Conservation (phyloP, 129 eudicot species). For the Flaveria brownii region DNA sequence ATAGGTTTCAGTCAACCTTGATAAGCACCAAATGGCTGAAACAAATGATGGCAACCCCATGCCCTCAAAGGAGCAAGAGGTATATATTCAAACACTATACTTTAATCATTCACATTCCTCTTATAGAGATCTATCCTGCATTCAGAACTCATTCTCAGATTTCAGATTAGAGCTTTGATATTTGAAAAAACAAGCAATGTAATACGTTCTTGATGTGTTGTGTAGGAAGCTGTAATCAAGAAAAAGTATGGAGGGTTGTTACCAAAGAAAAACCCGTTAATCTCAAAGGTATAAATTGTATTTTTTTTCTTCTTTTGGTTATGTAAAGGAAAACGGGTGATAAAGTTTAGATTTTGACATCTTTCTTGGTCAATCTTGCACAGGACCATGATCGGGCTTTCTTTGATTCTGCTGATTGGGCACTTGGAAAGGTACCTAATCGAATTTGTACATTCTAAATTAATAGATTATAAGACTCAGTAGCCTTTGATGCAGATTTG, state of each 20-base stretch:
- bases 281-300: slow-evolving; percentile 55
- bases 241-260: slow-evolving; percentile 90
- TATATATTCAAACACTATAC: not conserved
- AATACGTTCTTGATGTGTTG: slow-evolving; percentile 4
- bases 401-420: slow-evolving; percentile 99
- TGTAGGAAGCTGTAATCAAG: slow-evolving; percentile 74
- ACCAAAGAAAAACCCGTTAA: slow-evolving; percentile 73
- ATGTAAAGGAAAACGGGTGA: not conserved
- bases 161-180: not conserved
- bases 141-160: not conserved
- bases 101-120: not conserved
- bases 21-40: slow-evolving; percentile 24
- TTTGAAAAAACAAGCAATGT: not conserved
- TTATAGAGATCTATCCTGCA: not conserved
- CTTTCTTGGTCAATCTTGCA: slow-evolving; percentile 29
- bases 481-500: not conserved
- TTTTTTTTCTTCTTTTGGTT: too few relatives aligned
- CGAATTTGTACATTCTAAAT: not conserved
- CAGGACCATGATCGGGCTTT: slow-evolving; percentile 93
- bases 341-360: slow-evolving; percentile 6
- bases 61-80: slow-evolving; percentile 53
- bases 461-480: not conserved
- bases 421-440: slow-evolving; percentile 73
- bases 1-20: slow-evolving; percentile 22
- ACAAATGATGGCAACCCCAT: slow-evolving; percentile 36